These are phyloP conservation scores for Phytopythium montanum DNA, from an alignment of 352 stramenopile genomes.

Conservation along the genomic window DNA sequence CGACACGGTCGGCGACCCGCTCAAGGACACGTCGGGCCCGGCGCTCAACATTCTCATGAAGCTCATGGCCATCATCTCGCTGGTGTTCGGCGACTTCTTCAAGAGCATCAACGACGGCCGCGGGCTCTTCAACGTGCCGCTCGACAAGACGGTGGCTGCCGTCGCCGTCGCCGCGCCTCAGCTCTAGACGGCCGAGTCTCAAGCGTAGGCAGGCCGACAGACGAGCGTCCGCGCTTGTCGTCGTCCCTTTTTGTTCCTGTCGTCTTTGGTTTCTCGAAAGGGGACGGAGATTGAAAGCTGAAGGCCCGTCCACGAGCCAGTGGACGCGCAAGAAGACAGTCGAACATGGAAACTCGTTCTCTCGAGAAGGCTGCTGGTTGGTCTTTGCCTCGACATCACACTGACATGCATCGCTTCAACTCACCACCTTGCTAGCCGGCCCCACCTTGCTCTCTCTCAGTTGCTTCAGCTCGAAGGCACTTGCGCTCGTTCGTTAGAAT, in stretches of 20 bases:
- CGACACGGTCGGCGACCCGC: constrained; percentile 99
- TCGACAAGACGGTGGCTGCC: constrained; percentile 14
- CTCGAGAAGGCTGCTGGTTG: too few relatives aligned
- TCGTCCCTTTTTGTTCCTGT: constrained; percentile 8
- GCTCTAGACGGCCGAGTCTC: constrained; percentile 1
- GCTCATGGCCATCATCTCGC: constrained; percentile 98
- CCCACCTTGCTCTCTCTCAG: too few relatives aligned
- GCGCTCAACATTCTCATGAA: constrained; percentile 99
- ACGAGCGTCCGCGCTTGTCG: background rate
- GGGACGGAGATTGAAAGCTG: constrained; percentile 5
- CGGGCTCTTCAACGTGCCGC: constrained; percentile 90
- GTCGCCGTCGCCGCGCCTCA: constrained; percentile 2
- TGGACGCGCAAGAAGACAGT: background rate
- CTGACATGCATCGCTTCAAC: too few relatives aligned
- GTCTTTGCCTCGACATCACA: too few relatives aligned
- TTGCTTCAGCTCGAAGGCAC: too few relatives aligned
- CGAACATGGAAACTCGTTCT: background rate
- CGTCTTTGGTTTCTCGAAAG: background rate
- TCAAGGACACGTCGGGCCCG: constrained; percentile 99
- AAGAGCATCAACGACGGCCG: constrained; percentile 96
- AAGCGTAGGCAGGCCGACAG: too few relatives aligned
- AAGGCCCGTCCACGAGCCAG: background rate
- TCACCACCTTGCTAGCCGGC: too few relatives aligned
- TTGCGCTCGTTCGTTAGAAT: too few relatives aligned
- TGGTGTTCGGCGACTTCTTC: constrained; percentile 99